A percentile compares a stretch with the other conserved stretches of the same genome.
phyloP scores from a whole-genome alignment of 805 yeast species.

The Yarrowia porcina region DNA sequence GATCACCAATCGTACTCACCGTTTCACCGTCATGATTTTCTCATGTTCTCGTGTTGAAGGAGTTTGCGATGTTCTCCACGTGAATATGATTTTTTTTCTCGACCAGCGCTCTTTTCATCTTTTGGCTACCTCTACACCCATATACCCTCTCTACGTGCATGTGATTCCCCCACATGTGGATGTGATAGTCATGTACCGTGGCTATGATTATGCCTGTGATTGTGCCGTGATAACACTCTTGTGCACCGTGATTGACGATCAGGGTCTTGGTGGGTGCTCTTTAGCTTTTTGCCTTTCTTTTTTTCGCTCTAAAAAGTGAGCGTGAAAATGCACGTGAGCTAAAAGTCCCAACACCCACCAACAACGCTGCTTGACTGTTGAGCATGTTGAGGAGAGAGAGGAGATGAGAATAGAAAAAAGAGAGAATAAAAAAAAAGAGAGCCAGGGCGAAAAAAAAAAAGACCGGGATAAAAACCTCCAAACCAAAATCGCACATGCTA shows the following conservation, averaged over 20 bases:
- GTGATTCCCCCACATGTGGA: background rate
- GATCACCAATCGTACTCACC: too few species aligned
- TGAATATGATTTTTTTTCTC: background rate
- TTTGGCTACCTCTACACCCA: background rate
- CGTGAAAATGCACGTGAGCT: conserved; percentile 19
- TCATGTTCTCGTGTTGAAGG: too few species aligned
- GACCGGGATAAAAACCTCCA: background rate
- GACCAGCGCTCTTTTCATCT: too few species aligned
- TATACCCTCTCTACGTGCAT: background rate
- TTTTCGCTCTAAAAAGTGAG: background rate
- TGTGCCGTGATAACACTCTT: background rate
- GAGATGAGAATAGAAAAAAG: background rate
- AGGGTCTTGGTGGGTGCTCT: background rate
- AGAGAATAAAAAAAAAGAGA: background rate
- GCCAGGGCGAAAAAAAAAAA: background rate
- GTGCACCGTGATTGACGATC: conserved; percentile 9
- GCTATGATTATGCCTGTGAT: conserved; percentile 1
- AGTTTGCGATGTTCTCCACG: too few species aligned
- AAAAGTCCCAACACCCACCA: conserved; percentile 10
- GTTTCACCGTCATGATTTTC: too few species aligned
- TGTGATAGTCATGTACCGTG: background rate
- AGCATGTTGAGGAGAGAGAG: background rate
- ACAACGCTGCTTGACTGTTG: background rate
- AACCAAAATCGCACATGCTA: background rate
- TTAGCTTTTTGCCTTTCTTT: background rate